Evolutionary conservation across 2,329 filamentous ascomycete species (phyloP), one percentile per base, ranked within the genome.

Genomic region (Kalaharituber pfeilii): DNA sequence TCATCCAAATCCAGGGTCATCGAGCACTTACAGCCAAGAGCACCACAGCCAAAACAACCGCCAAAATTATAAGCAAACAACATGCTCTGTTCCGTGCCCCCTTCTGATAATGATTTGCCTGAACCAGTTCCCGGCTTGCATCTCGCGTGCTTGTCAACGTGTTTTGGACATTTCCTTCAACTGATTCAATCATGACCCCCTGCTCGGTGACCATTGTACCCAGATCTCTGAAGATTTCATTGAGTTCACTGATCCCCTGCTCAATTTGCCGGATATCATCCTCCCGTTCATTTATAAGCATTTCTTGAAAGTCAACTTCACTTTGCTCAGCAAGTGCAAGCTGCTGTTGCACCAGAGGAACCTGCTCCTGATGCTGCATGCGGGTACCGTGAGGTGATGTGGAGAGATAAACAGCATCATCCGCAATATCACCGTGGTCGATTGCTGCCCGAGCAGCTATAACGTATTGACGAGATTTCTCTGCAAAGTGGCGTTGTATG

Each of bases 181-280:
- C 94, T 18, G 84, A 84, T 65, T 89, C 83, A 27, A 98, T 73
- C 69, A 85, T 79, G 63, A 86, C 84, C 51, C 91, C 91, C 70
- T 98, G 91, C 70, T 96, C 89, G 57, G 80, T 80, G 51, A 98
- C 88, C 68, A 98, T 95, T 68, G 94, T 87, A 49, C 89, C 91
- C n/a, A 98, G 87, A 71, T 98, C 89, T 59, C 88, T 78, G 74
- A 98, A 98, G 42, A 98, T 76, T 65, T 96, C 91, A 65, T 98
- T 98, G 59, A 98, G 73, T 65, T 98, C 91, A 53, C 84, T 84
- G 5, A 98, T 91, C 53, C 85, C 87, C 69, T 95, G 88, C 71
- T 96, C 91, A 64, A 98, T 98, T 67, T 94, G 93, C 58, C 88
- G 82, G 62, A 98, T 98, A 72, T 98, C 91, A 55, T 86, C 81